Base-by-base conservation (phyloP, 2,329 filamentous ascomycete genomes). In the Alternaria viburni region DNA sequence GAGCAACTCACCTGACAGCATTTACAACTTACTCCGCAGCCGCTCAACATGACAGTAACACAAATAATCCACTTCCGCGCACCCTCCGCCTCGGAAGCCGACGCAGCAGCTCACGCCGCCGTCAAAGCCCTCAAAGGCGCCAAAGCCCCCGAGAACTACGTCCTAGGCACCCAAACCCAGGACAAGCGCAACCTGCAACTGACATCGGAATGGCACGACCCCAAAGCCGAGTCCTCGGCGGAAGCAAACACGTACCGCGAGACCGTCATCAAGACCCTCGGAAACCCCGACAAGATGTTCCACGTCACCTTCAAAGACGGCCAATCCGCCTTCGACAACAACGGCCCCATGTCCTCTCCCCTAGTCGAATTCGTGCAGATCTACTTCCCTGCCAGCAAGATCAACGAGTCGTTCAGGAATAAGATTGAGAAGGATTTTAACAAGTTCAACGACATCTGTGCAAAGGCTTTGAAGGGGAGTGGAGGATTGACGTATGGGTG, bases 301-400 rank as follows among this genome's bases (percentile, higher is more conserved):
- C 55, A 62, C 7, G 44, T 62, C 7, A 43, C 49, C 1, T 49
- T 59, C 9, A 25, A 45, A 6, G 17, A 25, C n/a, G 30, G 25
- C 3, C 11, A 41, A 0, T 49, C 55, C 2, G 49, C 50, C 11
- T 62, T 62, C 10, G 43, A 49, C 15, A 11, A 21, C 3, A n/a
- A 13, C 13, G 59, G 60, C 5, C 55, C 60, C 2, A 23, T 62
- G 17, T 21, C 49, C 7, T 59, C 49, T 3, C 55, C 60, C 3
- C 5, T 62, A 11, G 43, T 62, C 23, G 60, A 62, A n/a, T 59
- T 59, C 19, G 60, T 62, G 6, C 49, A 62, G 7, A 43, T 50
- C 15, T 59, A 25, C 15, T 59, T 62, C 9, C 43, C 49, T 1
- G 19, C 43, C 11, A 12, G 5, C 13, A 30, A 28, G 8, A 56